Evolutionary conservation across 73 alveolate genomes (phyloP).

Genomic region (Effrenium voratum): DNA sequence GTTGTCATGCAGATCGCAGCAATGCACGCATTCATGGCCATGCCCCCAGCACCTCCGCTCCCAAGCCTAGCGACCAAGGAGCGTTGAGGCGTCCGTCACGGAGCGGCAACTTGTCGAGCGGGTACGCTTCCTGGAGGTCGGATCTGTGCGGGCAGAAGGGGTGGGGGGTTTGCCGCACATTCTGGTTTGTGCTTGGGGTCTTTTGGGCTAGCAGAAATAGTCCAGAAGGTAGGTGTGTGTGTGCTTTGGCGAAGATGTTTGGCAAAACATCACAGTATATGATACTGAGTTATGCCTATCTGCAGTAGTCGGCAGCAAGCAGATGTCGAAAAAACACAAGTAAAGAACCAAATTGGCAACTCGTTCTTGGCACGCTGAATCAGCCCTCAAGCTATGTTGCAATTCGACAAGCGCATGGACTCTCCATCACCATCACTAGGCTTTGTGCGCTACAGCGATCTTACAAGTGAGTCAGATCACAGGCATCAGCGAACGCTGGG

Average conservation of each 20-base stretch:
- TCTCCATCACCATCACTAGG: too few relatives aligned
- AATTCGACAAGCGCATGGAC: too few relatives aligned
- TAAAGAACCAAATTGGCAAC: too few relatives aligned
- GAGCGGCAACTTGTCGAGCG: slow-evolving; percentile 74
- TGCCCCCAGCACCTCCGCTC: too few relatives aligned
- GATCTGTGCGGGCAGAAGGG: background rate
- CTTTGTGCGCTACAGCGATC: too few relatives aligned
- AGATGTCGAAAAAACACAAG: background rate
- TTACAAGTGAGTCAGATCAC: too few relatives aligned
- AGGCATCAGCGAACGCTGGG: too few relatives aligned
- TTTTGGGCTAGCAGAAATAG: background rate
- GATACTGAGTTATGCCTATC: background rate
- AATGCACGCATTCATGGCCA: too few relatives aligned
- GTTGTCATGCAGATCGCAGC: too few relatives aligned
- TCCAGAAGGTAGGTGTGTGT: background rate
- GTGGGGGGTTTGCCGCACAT: background rate
- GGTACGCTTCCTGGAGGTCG: slow-evolving; percentile 64
- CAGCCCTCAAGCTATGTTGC: too few relatives aligned
- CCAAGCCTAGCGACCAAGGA: slow-evolving; percentile 16
- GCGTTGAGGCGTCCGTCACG: slow-evolving; percentile 87
- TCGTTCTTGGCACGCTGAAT: too few relatives aligned
- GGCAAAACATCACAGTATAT: background rate
- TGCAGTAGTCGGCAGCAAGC: background rate
- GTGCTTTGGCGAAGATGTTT: background rate
- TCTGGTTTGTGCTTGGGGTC: background rate